phyloP scores from a whole-genome alignment of 2,329 filamentous ascomycete genomes.

The Colletotrichum eleusines region DNA sequence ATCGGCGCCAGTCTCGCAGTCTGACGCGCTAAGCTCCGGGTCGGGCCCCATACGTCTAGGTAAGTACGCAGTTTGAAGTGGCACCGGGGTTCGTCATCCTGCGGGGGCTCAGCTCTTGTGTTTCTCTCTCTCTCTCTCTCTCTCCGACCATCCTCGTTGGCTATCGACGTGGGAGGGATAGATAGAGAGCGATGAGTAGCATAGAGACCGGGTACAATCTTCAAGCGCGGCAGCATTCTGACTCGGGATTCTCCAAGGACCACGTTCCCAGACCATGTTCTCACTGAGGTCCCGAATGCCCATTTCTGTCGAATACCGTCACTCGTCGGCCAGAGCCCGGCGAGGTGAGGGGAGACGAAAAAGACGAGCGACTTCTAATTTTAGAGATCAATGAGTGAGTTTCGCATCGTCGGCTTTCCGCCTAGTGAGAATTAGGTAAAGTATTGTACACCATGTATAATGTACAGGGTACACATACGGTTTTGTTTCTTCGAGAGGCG shows the following conservation, averaged over 20 bases:
- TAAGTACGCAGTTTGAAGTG: constrained; percentile 33
- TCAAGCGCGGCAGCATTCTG: background rate
- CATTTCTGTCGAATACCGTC: background rate
- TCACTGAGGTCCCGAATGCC: background rate
- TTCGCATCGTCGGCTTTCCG: too few relatives aligned
- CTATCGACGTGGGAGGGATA: background rate
- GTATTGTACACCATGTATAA: too few relatives aligned
- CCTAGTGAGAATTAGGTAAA: too few relatives aligned
- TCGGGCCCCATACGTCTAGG: constrained; percentile 20
- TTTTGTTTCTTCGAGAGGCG: too few relatives aligned
- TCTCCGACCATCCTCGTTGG: background rate
- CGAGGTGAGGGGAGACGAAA: constrained; percentile 5
- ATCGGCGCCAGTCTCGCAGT: constrained; percentile 28
- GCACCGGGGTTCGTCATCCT: constrained; percentile 39
- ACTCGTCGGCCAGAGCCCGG: background rate
- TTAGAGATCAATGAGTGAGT: too few relatives aligned
- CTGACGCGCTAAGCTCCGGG: constrained; percentile 36
- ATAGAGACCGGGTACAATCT: too few relatives aligned
- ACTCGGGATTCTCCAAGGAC: constrained; percentile 19
- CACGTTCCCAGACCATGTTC: constrained; percentile 13
- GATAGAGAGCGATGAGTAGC: background rate
- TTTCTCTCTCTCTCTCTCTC: background rate
- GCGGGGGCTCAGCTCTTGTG: constrained; percentile 37
- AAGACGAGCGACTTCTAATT: too few relatives aligned
- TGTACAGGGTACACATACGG: too few relatives aligned